Conservation (phyloP, 768 basidiomycete species). For the Harrya chromipes region DNA sequence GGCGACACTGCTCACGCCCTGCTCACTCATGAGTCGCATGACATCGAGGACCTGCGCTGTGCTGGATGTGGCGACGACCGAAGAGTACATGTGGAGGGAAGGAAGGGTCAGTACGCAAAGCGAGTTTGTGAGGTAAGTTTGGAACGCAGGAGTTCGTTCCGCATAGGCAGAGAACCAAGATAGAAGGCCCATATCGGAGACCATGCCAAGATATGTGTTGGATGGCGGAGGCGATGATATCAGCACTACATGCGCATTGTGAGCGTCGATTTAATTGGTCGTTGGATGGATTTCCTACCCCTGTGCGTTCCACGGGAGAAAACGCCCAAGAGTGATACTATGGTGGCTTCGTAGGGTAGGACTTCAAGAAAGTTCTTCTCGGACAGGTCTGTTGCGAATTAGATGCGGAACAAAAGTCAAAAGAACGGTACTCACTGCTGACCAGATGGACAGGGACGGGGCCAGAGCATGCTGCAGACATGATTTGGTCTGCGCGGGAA, state of each 20-base stretch:
- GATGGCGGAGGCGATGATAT: conserved; percentile 47
- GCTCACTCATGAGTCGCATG: conserved; percentile 83
- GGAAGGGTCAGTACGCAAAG: conserved; percentile 57
- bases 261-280: not conserved
- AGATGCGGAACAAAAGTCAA: not conserved
- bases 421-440: conserved; percentile 53
- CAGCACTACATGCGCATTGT: conserved; percentile 41
- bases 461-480: conserved; percentile 71
- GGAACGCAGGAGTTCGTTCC: conserved; percentile 38
- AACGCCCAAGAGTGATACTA: conserved; percentile 58
- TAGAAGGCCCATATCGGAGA: conserved; percentile 72
- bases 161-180: conserved; percentile 63
- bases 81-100: conserved; percentile 58
- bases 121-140: conserved; percentile 46
- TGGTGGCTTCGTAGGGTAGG: conserved; percentile 58
- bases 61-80: conserved; percentile 62
- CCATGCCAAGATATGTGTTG: conserved; percentile 59
- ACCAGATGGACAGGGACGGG: conserved; percentile 72
- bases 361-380: conserved; percentile 78
- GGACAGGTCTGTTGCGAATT: conserved; percentile 57
- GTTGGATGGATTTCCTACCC: conserved; percentile 40
- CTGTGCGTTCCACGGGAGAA: conserved; percentile 74
- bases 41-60: conserved; percentile 68
- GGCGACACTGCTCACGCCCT: conserved; percentile 81
- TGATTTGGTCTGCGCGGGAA: conserved; percentile 61